Evolutionary conservation across 805 yeast genomes (phyloP).

Genomic region (Saccharomycopsis lassenensis): DNA sequence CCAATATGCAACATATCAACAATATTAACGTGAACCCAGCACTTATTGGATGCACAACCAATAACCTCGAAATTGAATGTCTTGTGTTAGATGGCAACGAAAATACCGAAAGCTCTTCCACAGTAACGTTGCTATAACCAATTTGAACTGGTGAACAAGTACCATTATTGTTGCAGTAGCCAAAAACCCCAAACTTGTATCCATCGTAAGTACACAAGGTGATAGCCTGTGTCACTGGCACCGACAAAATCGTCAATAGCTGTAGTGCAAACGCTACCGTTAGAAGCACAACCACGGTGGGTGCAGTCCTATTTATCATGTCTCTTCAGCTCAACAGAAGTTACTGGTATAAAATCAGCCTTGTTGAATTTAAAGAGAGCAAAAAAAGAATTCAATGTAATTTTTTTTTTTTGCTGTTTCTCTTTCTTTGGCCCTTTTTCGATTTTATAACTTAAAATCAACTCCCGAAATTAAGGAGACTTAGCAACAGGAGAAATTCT

Average conservation of each 20-base stretch:
- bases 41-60: conserved; percentile 60
- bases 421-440: too few species aligned
- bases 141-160: conserved; percentile 32
- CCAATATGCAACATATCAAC: conserved; percentile 26
- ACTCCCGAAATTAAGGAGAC: too few species aligned
- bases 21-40: conserved; percentile 42
- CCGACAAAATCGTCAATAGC: conserved; percentile 46
- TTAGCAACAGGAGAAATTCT: too few species aligned
- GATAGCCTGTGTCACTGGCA: conserved; percentile 42
- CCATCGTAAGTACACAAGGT: conserved; percentile 39
- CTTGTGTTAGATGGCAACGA: conserved; percentile 50
- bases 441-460: too few species aligned
- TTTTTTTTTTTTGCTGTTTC: too few species aligned
- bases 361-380: too few species aligned
- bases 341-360: too few species aligned
- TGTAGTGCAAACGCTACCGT: conserved; percentile 44
- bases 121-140: conserved; percentile 31
- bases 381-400: too few species aligned
- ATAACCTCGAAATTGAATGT: conserved; percentile 43
- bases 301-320: too few species aligned
- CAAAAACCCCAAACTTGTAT: conserved; percentile 58
- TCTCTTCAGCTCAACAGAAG: too few species aligned
- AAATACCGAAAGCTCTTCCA: conserved; percentile 29
- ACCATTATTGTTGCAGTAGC: conserved; percentile 37
- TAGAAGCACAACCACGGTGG: too few species aligned